phyloP scores from a whole-genome alignment of 2,329 filamentous ascomycete species.

The Pyricularia sp. region DNA sequence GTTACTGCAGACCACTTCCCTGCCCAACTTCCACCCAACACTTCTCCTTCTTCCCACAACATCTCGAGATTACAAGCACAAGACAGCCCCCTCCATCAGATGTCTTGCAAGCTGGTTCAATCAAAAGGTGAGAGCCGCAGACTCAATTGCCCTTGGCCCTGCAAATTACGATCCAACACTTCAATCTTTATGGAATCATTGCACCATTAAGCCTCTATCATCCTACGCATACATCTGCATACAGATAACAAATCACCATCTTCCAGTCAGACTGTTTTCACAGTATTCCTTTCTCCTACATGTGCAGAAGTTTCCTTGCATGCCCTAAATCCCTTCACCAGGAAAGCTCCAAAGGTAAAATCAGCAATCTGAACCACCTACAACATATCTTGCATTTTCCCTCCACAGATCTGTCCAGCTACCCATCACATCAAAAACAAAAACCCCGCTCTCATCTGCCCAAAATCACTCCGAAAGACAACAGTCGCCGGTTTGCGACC shows the following conservation, averaged over 20 bases:
- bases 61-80: not conserved
- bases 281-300: not conserved
- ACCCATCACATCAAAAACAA: not conserved
- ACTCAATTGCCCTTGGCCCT: too few species aligned
- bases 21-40: not conserved
- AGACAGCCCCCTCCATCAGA: not conserved
- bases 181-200: not conserved
- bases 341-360: not conserved
- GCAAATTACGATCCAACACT: not conserved
- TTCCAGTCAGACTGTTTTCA: not conserved
- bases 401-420: not conserved
- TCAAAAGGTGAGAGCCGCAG: not conserved
- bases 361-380: not conserved
- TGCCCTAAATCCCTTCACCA: not conserved
- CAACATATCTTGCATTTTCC: not conserved
- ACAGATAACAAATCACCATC: not conserved
- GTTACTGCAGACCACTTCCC: not conserved
- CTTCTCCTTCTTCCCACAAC: not conserved
- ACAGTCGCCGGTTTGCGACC: not conserved
- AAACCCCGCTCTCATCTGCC: not conserved
- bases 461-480: not conserved
- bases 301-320: not conserved
- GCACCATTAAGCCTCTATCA: not conserved
- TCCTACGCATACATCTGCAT: not conserved
- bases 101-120: not conserved